These are phyloP conservation scores for Clavispora santaluciae DNA, from an alignment of 805 yeast species.

Conservation along the genomic window DNA sequence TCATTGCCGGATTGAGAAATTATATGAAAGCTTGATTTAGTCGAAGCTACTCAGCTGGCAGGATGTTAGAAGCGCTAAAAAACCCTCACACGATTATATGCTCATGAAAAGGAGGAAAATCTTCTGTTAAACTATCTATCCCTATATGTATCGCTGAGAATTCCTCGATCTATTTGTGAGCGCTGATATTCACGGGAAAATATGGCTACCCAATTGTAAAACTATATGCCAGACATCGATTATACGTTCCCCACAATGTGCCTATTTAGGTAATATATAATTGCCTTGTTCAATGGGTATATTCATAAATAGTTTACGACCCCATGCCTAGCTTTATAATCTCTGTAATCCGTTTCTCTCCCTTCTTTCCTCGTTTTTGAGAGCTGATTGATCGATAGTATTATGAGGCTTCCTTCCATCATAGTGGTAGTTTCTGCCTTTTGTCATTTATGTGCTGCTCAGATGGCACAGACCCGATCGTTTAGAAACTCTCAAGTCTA, in stretches of 20 bases:
- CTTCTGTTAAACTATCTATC: too few relatives aligned
- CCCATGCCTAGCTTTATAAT: not conserved
- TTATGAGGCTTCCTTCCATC: conserved; percentile 5
- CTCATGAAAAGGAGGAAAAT: too few relatives aligned
- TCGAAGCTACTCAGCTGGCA: too few relatives aligned
- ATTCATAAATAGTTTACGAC: not conserved
- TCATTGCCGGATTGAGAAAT: not conserved
- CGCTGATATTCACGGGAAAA: too few relatives aligned
- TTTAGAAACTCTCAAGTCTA: conserved; percentile 3
- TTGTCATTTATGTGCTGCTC: conserved; percentile 5
- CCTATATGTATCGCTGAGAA: too few relatives aligned
- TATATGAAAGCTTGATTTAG: not conserved
- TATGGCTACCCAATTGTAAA: too few relatives aligned
- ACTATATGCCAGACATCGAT: not conserved
- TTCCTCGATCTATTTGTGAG: too few relatives aligned
- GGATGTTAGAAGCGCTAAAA: too few relatives aligned
- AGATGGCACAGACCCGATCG: not conserved
- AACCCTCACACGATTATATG: too few relatives aligned
- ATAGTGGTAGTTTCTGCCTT: conserved; percentile 4
- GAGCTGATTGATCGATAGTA: not conserved
- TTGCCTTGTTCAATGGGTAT: not conserved
- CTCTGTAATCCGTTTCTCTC: not conserved
- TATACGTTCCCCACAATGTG: not conserved
- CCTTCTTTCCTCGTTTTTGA: not conserved
- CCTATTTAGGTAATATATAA: not conserved